Percentiles rank a stretch among this genome's conserved stretches.
Evolutionary conservation across 768 basidiomycete species (phyloP).

Genomic region (Mycena metata): DNA sequence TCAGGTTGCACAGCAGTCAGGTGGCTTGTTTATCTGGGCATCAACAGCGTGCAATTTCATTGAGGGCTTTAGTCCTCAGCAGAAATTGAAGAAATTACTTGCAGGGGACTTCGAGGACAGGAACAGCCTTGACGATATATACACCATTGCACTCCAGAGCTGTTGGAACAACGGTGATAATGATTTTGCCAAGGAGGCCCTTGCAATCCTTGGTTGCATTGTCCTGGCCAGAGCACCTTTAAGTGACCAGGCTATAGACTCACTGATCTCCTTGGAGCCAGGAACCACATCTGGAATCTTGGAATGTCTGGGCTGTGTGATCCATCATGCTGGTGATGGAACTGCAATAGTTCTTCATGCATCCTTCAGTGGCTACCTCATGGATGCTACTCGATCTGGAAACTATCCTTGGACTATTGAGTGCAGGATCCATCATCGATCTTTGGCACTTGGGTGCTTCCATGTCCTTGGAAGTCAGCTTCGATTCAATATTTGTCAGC

Average conservation of each 20-base stretch:
- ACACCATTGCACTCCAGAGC: background rate
- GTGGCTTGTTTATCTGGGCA: constrained; percentile 45
- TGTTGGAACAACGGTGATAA: background rate
- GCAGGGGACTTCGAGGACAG: background rate
- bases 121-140: background rate
- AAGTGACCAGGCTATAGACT: background rate
- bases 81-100: background rate
- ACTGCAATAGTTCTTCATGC: background rate
- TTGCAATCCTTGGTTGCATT: background rate
- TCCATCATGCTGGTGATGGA: background rate
- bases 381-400: background rate
- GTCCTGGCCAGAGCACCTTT: background rate
- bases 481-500: constrained; percentile 9
- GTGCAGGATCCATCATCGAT: background rate
- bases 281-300: background rate
- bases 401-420: background rate
- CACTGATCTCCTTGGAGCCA: background rate
- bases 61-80: background rate
- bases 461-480: background rate
- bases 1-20: too few species aligned
- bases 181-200: background rate
- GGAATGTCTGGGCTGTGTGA: background rate
- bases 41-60: constrained; percentile 40
- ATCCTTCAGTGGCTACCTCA: constrained; percentile 12
- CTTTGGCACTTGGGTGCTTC: background rate